Percentiles rank a stretch among this genome's conserved stretches.
Conservation (phyloP, 345 rosid genomes). For the rapeseed (Brassica napus) region DNA sequence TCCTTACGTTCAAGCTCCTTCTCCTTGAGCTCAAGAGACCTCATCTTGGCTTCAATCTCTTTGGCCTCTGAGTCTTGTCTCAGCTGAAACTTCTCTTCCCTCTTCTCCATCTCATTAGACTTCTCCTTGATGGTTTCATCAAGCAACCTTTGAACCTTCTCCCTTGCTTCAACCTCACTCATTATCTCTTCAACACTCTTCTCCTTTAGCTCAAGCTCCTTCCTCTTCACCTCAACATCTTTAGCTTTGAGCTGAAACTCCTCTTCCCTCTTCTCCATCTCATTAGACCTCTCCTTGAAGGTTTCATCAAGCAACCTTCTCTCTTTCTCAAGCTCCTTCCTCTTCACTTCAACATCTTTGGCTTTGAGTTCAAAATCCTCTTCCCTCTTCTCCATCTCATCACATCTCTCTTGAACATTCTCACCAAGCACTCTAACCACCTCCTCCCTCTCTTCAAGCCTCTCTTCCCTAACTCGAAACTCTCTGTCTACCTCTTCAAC, state of each 20-base stretch:
- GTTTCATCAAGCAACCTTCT: neutral
- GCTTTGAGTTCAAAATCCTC: neutral
- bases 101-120: slow-evolving; percentile 8
- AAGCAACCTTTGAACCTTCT: slow-evolving; percentile 3
- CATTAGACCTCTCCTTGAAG: neutral
- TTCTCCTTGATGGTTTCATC: neutral
- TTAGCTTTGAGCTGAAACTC: neutral
- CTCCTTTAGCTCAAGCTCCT: neutral
- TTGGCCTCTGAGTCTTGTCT: neutral
- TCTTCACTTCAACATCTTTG: neutral
- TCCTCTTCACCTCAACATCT: neutral
- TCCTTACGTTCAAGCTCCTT: neutral
- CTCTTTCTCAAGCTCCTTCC: neutral
- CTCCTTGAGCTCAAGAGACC: slow-evolving; percentile 5
- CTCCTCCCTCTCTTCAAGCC: neutral
- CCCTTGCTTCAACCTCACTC: slow-evolving; percentile 7
- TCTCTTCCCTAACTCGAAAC: neutral
- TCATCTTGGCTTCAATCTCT: neutral
- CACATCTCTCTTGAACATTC: neutral
- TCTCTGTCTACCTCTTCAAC: neutral
- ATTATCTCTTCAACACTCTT: slow-evolving; percentile 1
- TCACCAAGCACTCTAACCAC: neutral
- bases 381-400: neutral
- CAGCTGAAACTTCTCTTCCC: neutral
- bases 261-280: neutral